These are phyloP conservation scores for Heliamphora exappendiculata DNA, from an alignment of 148 eudicot genomes.

Conservation along the genomic window DNA sequence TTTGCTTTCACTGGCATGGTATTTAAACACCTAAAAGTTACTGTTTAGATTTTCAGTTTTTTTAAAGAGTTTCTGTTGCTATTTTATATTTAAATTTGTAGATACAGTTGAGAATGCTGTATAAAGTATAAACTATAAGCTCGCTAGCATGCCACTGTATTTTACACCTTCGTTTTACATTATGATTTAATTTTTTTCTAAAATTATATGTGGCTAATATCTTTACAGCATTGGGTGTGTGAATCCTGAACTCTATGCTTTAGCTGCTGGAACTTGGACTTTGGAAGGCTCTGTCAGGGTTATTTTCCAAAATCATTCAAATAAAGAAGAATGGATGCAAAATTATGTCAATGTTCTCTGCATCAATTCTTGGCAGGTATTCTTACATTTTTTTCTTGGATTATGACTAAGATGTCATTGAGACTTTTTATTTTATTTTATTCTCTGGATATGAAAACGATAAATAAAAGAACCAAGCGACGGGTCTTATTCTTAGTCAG, in stretches of 20 bases:
- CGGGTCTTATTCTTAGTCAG: background rate
- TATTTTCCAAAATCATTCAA: conserved; percentile 24
- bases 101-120: background rate
- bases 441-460: background rate
- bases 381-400: background rate
- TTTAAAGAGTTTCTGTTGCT: background rate
- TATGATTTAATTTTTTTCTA: background rate
- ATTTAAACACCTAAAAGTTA: background rate
- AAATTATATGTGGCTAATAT: conserved; percentile 10
- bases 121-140: background rate
- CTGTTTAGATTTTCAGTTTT: background rate
- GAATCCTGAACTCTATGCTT: conserved; percentile 72
- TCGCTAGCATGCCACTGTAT: background rate
- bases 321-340: conserved; percentile 54
- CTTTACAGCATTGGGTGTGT: conserved; percentile 82
- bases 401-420: background rate
- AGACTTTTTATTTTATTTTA: background rate
- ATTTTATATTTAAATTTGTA: background rate
- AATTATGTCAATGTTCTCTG: conserved; percentile 74
- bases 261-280: conserved; percentile 58
- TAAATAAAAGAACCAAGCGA: background rate
- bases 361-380: conserved; percentile 97
- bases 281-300: conserved; percentile 19
- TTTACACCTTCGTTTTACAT: background rate
- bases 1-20: background rate